A percentile compares a stretch with the other conserved stretches of the same genome.
Evolutionary conservation across 768 basidiomycete genomes (phyloP).

Genomic region (Cystobasidium tubakii): DNA sequence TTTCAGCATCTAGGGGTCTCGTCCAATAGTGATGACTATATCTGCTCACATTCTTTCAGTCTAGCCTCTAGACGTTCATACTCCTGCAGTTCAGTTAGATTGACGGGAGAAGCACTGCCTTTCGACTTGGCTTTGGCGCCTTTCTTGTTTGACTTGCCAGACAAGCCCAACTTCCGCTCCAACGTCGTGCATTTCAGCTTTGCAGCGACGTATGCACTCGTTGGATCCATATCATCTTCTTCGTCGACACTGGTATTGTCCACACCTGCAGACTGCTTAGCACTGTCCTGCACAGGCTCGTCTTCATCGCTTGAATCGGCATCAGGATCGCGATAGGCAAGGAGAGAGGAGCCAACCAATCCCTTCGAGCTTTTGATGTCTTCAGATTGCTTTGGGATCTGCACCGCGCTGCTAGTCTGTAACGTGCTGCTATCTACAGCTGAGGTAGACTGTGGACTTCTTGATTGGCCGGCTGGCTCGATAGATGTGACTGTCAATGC

Average conservation of each 20-base stretch:
- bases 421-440: no score
- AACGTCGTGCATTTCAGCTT: constrained; percentile 41
- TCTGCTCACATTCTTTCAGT: constrained; percentile 14
- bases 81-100: constrained; percentile 13
- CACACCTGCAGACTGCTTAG: constrained; percentile 36
- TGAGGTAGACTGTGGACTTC: no score
- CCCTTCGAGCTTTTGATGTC: not conserved
- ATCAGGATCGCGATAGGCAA: constrained; percentile 28
- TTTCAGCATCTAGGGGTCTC: no score
- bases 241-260: constrained; percentile 37
- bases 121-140: constrained; percentile 38
- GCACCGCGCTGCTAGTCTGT: not conserved
- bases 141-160: constrained; percentile 44
- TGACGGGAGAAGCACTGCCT: not conserved
- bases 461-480: no score
- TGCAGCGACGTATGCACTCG: constrained; percentile 40
- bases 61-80: constrained; percentile 1
- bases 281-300: not conserved
- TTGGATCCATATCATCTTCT: constrained; percentile 46
- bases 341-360: not conserved
- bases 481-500: no score
- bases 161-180: constrained; percentile 42
- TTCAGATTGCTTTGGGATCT: not conserved
- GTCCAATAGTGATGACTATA: no score
- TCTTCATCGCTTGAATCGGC: constrained; percentile 19